Evolutionary conservation across 1,139 yeast genomes (phyloP).

Genomic region (Scheffersomyces cryptocercus): DNA sequence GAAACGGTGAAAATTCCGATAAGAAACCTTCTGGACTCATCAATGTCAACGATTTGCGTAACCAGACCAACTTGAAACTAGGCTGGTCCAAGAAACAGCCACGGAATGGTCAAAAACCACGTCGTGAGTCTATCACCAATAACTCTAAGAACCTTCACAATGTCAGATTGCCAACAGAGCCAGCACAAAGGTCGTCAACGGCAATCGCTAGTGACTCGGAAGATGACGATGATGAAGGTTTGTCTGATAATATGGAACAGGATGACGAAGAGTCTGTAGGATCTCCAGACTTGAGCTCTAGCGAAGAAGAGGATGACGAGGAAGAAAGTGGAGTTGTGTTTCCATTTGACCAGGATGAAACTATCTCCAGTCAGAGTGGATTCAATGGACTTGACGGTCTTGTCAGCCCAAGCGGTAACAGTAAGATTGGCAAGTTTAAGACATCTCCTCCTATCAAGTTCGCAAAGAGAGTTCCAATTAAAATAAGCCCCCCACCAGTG

Average conservation of each 20-base stretch:
- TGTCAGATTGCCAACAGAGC: slow-evolving; percentile 45
- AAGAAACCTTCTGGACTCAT: slow-evolving; percentile 19
- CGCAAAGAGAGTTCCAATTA: slow-evolving; percentile 47
- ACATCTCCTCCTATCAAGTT: slow-evolving; percentile 42
- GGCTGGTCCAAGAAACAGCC: slow-evolving; percentile 47
- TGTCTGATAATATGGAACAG: slow-evolving; percentile 19
- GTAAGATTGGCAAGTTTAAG: slow-evolving; percentile 15
- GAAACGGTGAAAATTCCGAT: not conserved
- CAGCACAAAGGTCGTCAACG: slow-evolving; percentile 7
- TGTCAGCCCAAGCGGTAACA: too few species aligned
- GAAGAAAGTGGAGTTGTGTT: slow-evolving; percentile 39
- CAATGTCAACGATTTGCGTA: slow-evolving; percentile 38
- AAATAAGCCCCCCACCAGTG: slow-evolving; percentile 42
- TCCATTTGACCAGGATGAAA: slow-evolving; percentile 46
- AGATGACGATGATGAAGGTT: slow-evolving; percentile 28
- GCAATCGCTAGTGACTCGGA: slow-evolving; percentile 49
- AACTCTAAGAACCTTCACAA: slow-evolving; percentile 47
- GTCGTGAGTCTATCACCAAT: slow-evolving; percentile 61
- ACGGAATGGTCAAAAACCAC: slow-evolving; percentile 10
- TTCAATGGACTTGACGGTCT: too few species aligned
- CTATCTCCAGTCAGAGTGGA: not conserved
- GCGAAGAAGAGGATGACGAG: slow-evolving; percentile 22
- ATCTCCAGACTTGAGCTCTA: slow-evolving; percentile 4
- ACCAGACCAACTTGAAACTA: slow-evolving; percentile 40
- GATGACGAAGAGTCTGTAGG: slow-evolving; percentile 24